Base-by-base conservation (phyloP, 2,329 filamentous ascomycete genomes). In the Cryoendolithus antarcticus region DNA sequence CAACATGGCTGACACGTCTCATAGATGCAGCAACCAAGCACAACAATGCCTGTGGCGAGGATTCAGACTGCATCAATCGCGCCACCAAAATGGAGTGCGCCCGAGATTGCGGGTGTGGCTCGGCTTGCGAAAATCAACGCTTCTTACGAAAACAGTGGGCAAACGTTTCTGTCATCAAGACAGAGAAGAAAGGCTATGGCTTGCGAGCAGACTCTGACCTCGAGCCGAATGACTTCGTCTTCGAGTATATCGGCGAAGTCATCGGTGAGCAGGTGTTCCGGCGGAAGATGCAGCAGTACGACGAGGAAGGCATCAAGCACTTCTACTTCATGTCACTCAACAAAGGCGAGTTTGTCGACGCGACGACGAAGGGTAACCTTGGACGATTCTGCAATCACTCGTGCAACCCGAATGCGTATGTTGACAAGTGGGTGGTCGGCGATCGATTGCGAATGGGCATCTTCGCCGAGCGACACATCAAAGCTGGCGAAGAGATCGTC, bases 311-410 rank as follows among this genome's bases (percentile, higher is more conserved):
- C 44, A 95, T 98, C 71, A 94, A 93, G 62, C 91, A 98, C 63
- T 98, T 98, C 62, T 98, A 98, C 64, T 98, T 98, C 68, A 98
- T 98, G 91, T 96, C 91, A 21, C 77, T 98, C 45, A 93, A 78
- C 57, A 93, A 93, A 61, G 84, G 80, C 54, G 91, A 96, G 60
- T 98, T 96, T 57, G 86, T 98, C 43, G 91, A 98, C 63, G 91
- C 91, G 13, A 98, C 91, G 7, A 93, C 91, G 59, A 93, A 86
- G 60, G 91, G 91, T 36, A 96, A 96, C 51, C 74, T 98, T 4
- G 91, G 88, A 37, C 80, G 91, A 24, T 98, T 98, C 58, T 98
- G 91, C 74, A 98, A 98, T 56, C 91, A 98, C 61, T 96, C 91
- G 6, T 98, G 91, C 72, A 94, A 91, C 60, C 91, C 91, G 11